These are phyloP conservation scores for Polyplosphaeria fusca DNA, from an alignment of 495 filamentous ascomycete species.

Conservation along the genomic window DNA sequence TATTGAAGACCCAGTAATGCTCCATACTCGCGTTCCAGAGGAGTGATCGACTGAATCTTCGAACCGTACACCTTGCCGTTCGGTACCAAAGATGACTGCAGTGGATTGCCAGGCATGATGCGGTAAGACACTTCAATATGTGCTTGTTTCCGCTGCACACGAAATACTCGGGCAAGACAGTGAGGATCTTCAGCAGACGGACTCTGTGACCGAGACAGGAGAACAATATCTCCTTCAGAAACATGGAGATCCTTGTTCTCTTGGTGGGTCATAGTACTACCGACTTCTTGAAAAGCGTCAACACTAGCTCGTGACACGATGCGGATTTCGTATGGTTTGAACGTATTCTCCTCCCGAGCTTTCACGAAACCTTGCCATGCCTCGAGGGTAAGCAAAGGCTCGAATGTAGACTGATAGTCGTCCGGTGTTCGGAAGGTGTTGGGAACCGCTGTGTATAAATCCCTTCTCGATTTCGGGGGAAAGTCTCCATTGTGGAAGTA, in stretches of 20 bases:
- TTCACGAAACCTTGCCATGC: slow-evolving; percentile 94
- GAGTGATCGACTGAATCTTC: slow-evolving; percentile 82
- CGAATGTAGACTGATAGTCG: slow-evolving; percentile 85
- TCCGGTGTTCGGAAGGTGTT: slow-evolving; percentile 69
- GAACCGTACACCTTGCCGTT: slow-evolving; percentile 66
- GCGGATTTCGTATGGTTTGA: slow-evolving; percentile 77
- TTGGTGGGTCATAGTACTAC: slow-evolving; percentile 66
- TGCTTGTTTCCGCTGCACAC: slow-evolving; percentile 73
- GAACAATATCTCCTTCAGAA: slow-evolving; percentile 81
- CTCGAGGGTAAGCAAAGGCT: slow-evolving; percentile 85
- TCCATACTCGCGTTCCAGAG: slow-evolving; percentile 92
- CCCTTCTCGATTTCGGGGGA: slow-evolving; percentile 66
- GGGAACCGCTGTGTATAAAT: slow-evolving; percentile 69
- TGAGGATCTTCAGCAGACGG: slow-evolving; percentile 62
- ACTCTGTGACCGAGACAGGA: slow-evolving; percentile 69
- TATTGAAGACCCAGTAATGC: slow-evolving; percentile 86
- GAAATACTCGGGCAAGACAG: slow-evolving; percentile 80
- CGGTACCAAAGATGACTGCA: slow-evolving; percentile 52
- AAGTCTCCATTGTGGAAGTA: slow-evolving; percentile 83
- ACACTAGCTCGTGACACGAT: slow-evolving; percentile 81
- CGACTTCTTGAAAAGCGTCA: slow-evolving; percentile 89
- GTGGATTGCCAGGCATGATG: slow-evolving; percentile 61
- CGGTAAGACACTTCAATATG: slow-evolving; percentile 79
- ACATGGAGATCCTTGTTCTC: slow-evolving; percentile 69
- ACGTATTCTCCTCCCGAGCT: slow-evolving; percentile 77